phyloP scores from a whole-genome alignment of 768 basidiomycete species.

The Saitozyma sp. region DNA sequence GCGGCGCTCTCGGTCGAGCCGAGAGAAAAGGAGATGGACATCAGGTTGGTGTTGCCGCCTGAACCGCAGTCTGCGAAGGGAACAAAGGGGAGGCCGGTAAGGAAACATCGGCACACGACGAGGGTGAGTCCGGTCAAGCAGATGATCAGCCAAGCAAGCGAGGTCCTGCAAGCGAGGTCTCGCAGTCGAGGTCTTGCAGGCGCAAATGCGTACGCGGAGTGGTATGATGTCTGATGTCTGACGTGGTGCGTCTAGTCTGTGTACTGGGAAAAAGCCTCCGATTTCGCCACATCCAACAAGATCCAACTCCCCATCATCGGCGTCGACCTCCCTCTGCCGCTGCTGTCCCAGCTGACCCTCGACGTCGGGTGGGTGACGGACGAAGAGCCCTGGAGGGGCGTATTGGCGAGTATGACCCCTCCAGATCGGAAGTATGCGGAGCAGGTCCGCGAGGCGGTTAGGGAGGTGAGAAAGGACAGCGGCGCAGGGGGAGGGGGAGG shows the following conservation, averaged over 20 bases:
- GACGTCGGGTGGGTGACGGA: conserved; percentile 39
- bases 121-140: conserved; percentile 17
- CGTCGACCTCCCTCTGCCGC: conserved; percentile 34
- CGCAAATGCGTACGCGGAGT: too few species aligned
- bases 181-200: too few species aligned
- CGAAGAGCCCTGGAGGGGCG: conserved; percentile 40
- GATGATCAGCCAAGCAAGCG: too few species aligned
- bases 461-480: conserved; percentile 13
- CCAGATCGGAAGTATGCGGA: conserved; percentile 37
- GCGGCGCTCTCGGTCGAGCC: conserved; percentile 28
- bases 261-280: conserved; percentile 25
- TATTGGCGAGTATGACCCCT: conserved; percentile 16
- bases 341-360: conserved; percentile 38
- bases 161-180: too few species aligned
- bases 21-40: conserved; percentile 29
- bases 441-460: conserved; percentile 28
- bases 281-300: conserved; percentile 32
- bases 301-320: conserved; percentile 43
- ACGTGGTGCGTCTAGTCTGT: conserved; percentile 1
- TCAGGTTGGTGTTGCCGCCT: conserved; percentile 42
- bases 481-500: conserved; percentile 5
- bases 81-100: conserved; percentile 30
- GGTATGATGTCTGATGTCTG: too few species aligned
- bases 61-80: conserved; percentile 36
- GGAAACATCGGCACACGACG: conserved; percentile 40